Percentiles rank a stretch among this genome's conserved stretches.
phyloP scores from a whole-genome alignment of 768 basidiomycete species.

The Boletus patriciae region DNA sequence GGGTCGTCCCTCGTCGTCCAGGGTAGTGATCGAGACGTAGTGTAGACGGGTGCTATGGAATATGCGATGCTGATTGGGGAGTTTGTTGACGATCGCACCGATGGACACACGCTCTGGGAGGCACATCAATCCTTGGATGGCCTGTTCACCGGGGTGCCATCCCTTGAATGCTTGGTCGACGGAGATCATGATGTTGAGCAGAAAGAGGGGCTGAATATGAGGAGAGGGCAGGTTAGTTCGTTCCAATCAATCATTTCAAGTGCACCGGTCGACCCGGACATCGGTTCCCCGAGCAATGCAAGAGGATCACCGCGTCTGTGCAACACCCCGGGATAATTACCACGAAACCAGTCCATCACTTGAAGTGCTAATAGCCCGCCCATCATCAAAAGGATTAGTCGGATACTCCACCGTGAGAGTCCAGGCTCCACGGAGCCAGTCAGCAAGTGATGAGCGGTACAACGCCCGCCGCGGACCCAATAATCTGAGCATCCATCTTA shows the following conservation, averaged over 20 bases:
- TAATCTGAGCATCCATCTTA: no score
- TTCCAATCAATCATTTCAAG: not conserved
- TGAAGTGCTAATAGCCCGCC: no score
- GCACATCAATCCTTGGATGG: slow-evolving; percentile 27
- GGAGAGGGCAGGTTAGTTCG: no score
- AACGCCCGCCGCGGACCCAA: no score
- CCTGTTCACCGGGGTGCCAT: slow-evolving; percentile 43
- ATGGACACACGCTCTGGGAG: slow-evolving; percentile 26
- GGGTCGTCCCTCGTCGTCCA: slow-evolving; percentile 32
- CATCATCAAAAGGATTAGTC: no score
- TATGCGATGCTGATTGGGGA: slow-evolving; percentile 34
- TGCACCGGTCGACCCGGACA: not conserved
- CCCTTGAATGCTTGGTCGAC: slow-evolving; percentile 32
- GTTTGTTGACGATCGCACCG: slow-evolving; percentile 21
- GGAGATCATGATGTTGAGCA: slow-evolving; percentile 3
- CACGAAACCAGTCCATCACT: not conserved
- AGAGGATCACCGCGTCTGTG: no score
- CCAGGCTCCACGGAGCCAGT: no score
- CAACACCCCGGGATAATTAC: not conserved
- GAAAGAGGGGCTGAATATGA: not conserved
- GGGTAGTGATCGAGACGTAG: slow-evolving; percentile 34
- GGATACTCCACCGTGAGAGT: no score
- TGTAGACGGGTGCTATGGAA: slow-evolving; percentile 33
- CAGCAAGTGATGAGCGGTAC: no score
- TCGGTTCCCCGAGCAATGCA: no score